Evolutionary conservation across 495 filamentous ascomycete genomes (phyloP).

Genomic region (Aspergillus ellipticus): DNA sequence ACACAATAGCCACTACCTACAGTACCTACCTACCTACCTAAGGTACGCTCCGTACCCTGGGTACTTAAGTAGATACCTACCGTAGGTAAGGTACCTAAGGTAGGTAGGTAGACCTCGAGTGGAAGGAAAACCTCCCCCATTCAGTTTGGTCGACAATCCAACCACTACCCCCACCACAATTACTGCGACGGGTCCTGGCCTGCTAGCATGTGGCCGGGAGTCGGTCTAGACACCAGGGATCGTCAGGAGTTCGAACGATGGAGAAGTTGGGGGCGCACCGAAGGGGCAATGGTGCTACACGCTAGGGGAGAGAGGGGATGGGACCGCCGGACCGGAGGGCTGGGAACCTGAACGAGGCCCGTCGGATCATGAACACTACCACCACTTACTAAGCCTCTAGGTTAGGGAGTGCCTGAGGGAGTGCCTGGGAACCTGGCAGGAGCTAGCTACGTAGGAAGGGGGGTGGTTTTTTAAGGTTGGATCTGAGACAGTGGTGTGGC

Average conservation of each 20-base stretch:
- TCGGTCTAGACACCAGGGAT: slow-evolving; percentile 11
- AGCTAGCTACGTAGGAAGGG: not conserved
- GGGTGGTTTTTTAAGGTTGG: slow-evolving; percentile 7
- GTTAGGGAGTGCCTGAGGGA: too few species aligned
- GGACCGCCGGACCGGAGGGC: not conserved
- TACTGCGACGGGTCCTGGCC: not conserved
- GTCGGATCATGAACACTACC: too few species aligned
- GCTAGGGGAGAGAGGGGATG: not conserved
- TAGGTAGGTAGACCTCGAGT: too few species aligned
- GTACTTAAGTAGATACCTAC: not conserved
- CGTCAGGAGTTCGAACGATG: slow-evolving; percentile 20
- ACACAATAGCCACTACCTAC: too few species aligned
- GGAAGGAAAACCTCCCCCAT: not conserved
- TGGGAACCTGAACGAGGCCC: not conserved
- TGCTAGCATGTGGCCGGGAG: not conserved
- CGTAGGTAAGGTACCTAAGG: too few species aligned
- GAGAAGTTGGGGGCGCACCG: slow-evolving; percentile 7
- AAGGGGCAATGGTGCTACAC: not conserved
- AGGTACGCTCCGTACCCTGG: too few species aligned
- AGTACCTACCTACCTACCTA: too few species aligned
- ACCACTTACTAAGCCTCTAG: too few species aligned
- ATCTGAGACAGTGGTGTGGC: slow-evolving; percentile 17
- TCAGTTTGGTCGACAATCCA: not conserved
- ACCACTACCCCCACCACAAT: not conserved
- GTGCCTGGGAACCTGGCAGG: too few species aligned